Evolutionary conservation across 306 rosid genomes (phyloP).

Genomic region (Prunus salicina): DNA sequence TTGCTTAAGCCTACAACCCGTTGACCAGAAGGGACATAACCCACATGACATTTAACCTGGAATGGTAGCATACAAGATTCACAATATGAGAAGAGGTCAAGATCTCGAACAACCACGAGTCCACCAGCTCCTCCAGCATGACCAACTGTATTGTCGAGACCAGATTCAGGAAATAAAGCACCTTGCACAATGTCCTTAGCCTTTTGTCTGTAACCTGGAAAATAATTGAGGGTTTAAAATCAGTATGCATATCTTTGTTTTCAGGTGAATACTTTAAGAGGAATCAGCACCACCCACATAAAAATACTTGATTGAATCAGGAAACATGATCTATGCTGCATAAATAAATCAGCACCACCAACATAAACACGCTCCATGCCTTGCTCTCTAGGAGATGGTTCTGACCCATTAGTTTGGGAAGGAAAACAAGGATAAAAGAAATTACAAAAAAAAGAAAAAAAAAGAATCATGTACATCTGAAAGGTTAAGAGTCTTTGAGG

Average conservation of each 20-base stretch:
- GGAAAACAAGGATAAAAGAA: background rate
- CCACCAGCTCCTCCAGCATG: conserved; percentile 97
- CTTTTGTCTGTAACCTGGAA: conserved; percentile 69
- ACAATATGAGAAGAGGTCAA: conserved; percentile 81
- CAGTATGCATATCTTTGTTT: background rate
- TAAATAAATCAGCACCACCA: background rate
- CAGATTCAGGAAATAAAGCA: conserved; percentile 95
- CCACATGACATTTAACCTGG: conserved; percentile 88
- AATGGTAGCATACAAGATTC: conserved; percentile 97
- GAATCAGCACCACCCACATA: background rate
- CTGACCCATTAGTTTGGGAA: background rate
- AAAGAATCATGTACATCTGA: background rate
- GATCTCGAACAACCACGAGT: conserved; percentile 87
- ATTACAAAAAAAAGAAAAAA: background rate
- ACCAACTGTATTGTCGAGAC: conserved; percentile 66
- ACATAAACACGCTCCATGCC: background rate
- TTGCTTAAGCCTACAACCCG: conserved; percentile 92
- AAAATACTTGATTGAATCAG: background rate
- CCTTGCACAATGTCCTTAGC: conserved; percentile 83
- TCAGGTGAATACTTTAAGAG: background rate
- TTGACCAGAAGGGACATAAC: conserved; percentile 81
- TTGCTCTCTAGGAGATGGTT: background rate
- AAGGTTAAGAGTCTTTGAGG: background rate
- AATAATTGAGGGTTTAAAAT: conserved; percentile 6
- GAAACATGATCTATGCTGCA: conserved; percentile 5